Evolutionary conservation across 495 filamentous ascomycete species (phyloP).

Genomic region (Aspergillus cristatus): DNA sequence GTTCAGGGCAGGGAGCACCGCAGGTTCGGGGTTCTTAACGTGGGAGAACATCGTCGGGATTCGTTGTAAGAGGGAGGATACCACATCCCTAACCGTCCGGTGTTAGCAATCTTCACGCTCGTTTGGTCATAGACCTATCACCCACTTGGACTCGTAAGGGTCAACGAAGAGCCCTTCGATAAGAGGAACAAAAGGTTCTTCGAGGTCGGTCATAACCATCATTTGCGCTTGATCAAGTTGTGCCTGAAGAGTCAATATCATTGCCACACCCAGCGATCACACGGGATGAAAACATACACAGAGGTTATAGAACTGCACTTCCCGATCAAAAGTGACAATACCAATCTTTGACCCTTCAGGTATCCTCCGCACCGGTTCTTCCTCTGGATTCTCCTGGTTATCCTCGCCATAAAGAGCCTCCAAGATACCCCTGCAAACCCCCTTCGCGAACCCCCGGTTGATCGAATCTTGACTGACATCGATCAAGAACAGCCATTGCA

Average conservation of each 20-base stretch:
- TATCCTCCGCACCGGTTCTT: slow-evolving; percentile 44
- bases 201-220: slow-evolving; percentile 97
- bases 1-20: slow-evolving; percentile 73
- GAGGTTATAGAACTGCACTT: slow-evolving; percentile 96
- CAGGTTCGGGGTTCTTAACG: slow-evolving; percentile 81
- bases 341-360: slow-evolving; percentile 80
- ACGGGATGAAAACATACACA: slow-evolving; percentile 43
- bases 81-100: slow-evolving; percentile 48
- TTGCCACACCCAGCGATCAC: no score
- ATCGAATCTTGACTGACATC: slow-evolving; percentile 86
- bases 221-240: slow-evolving; percentile 84
- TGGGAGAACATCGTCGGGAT: slow-evolving; percentile 78
- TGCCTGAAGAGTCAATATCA: slow-evolving; percentile 40
- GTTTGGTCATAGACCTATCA: not conserved
- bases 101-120: slow-evolving; percentile 3
- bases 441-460: slow-evolving; percentile 82
- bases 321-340: slow-evolving; percentile 91
- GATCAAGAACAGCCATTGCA: slow-evolving; percentile 84
- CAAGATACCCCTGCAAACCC: slow-evolving; percentile 83
- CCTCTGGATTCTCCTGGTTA: slow-evolving; percentile 44
- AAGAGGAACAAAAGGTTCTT: slow-evolving; percentile 92
- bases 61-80: slow-evolving; percentile 70
- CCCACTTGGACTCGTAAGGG: slow-evolving; percentile 79
- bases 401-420: slow-evolving; percentile 69
- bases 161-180: slow-evolving; percentile 92